Evolutionary conservation across 1,139 yeast genomes (phyloP), one percentile per base, ranked within the genome.

Genomic region (Debaryomyces coudertii): DNA sequence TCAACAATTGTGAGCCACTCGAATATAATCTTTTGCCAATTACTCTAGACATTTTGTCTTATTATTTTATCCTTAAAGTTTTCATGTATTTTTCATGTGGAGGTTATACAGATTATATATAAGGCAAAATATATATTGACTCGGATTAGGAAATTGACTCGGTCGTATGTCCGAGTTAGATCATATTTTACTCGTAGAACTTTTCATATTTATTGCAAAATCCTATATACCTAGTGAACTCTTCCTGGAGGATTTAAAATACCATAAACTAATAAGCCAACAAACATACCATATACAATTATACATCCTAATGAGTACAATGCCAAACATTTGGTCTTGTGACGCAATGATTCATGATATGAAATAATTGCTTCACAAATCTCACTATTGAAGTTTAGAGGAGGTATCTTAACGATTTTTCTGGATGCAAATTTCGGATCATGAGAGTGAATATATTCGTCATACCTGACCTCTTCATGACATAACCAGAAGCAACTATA

Each of bases 1-100:
- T 85, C 50, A 66, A 54, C 28, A 78, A 65, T 7, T 34, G 36
- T 15, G 44, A 18, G 2, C 38, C 31, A 16, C 33, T 35, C 7
- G 38, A 31, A 22, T 31, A 34, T 22, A 41, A 41, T 36, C 44
- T 33, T 27, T 16, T 41, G 34, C 39, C 39, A 11, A 41, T 14
- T 33, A 33, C 48, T 53, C 57, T 58, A 33, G 56, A 50, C 64
- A 61, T 61, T 18, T 23, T 43, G 20, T 25, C 36, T 23, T 38
- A 24, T 15, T 42, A 18, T 33, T n/a, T 7, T 36, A 23, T 14
- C 20, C 11, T 9, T 18, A 8, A 9, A 9, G n/a, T 16, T 27
- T 36, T 12, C 23, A 23, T n/a, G 7, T n/a, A 14, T 35, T 12
- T 36, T 25, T 25, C 24, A 18, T 7, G 40, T 23, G 33, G 15